phyloP scores from a whole-genome alignment of 2,329 filamentous ascomycete species.

The Diaporthe australafricana region DNA sequence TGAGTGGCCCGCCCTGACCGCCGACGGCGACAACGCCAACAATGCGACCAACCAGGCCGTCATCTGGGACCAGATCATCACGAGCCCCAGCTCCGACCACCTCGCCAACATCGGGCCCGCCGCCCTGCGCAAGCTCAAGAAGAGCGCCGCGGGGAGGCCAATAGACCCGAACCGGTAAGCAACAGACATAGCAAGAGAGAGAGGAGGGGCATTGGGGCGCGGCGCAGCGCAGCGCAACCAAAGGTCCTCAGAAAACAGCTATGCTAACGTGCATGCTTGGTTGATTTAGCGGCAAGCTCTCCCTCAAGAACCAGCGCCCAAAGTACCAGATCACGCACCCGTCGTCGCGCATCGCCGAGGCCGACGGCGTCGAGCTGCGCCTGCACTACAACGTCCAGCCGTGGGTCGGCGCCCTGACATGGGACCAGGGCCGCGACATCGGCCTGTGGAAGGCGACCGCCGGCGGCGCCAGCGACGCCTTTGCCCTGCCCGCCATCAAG shows the following conservation, averaged over 20 bases:
- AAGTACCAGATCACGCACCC: conserved; percentile 99
- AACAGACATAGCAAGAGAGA: conserved; percentile 30
- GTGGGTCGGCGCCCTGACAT: conserved; percentile 90
- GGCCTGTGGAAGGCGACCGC: conserved; percentile 74
- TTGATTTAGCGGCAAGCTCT: conserved; percentile 72
- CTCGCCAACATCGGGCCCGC: conserved; percentile 70
- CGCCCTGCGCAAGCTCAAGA: conserved; percentile 71
- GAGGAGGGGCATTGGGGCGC: not conserved
- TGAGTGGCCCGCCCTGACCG: conserved; percentile 69
- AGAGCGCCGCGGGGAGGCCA: conserved; percentile 69
- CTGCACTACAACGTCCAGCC: conserved; percentile 98
- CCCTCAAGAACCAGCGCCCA: conserved; percentile 85
- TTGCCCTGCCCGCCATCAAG: conserved; percentile 75
- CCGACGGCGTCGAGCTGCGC: conserved; percentile 79
- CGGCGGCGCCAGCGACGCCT: conserved; percentile 73
- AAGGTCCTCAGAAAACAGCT: not conserved
- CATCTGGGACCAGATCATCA: conserved; percentile 97
- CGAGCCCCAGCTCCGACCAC: conserved; percentile 74
- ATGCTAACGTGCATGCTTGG: not conserved
- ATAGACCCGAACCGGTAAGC: conserved; percentile 68
- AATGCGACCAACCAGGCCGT: conserved; percentile 76
- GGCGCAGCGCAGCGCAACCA: too few species aligned
- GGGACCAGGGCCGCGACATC: conserved; percentile 72
- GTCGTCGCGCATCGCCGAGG: conserved; percentile 79
- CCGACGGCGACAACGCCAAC: conserved; percentile 44